Conservation (phyloP, 2,329 filamentous ascomycete species). For the Botrytis fragariae region DNA sequence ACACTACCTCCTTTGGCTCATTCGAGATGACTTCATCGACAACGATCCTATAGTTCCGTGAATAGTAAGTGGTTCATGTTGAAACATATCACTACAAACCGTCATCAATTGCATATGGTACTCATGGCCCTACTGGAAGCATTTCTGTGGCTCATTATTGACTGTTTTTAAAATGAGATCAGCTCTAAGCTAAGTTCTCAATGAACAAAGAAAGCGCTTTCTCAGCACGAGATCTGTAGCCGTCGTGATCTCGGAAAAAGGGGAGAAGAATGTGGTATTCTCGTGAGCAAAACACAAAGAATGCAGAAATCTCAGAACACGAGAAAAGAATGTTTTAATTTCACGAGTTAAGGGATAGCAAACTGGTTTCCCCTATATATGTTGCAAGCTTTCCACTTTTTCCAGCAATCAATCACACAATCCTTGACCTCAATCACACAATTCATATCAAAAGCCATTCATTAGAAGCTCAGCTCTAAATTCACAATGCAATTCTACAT, state of each 20-base stretch:
- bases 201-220: neutral
- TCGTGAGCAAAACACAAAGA: neutral
- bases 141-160: neutral
- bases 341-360: neutral
- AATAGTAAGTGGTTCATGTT: neutral
- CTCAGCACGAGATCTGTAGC: neutral
- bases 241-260: neutral
- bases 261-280: neutral
- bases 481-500: conserved; percentile 1
- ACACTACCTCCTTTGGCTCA: neutral
- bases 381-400: neutral
- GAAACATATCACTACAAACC: neutral
- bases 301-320: neutral
- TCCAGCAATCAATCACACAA: neutral
- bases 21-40: neutral
- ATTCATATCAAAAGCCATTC: neutral
- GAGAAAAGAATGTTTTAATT: neutral
- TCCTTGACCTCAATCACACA: neutral
- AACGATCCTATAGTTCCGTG: neutral
- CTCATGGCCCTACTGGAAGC: neutral
- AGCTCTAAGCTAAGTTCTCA: neutral
- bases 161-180: neutral
- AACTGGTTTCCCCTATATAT: neutral
- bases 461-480: neutral
- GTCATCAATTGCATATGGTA: neutral